Base-by-base conservation (phyloP, 208 protist genomes). In the Plasmodiophora brassicae region DNA sequence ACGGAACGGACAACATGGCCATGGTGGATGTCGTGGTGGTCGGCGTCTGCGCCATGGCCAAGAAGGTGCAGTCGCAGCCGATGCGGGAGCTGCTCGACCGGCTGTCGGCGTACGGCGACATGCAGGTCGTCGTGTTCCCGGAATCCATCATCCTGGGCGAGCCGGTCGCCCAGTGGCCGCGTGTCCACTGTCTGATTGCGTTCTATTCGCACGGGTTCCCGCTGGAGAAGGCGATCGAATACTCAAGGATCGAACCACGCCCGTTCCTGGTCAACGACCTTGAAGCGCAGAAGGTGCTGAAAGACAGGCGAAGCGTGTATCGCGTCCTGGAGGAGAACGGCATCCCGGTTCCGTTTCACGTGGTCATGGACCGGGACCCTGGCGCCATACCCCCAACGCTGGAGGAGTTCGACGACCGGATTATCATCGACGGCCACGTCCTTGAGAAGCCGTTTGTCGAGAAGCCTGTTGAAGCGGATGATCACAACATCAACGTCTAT, bases 361-460 rank as follows among this genome's bases (percentile, higher is more conserved):
- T 71, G 32, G 84, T 92, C 35, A n/a, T 87, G 36, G 44, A 92
- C 22, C 83, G 85, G 38, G n/a, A n/a, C n/a, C n/a, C 0, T 20
- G 38, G 25, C 36, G 1, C 35, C 25, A 71, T 8, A 39, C 92
- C 28, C 5, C 36, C 5, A 86, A 57, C 5, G 20, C 25, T 86
- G 5, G 50, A 71, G n/a, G 84, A 86, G n/a, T 86, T 44, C n/a
- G 84, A 86, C 1, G 84, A 57, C 28, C 45, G n/a, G 35, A 86
- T 86, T 71, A 5, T 92, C 22, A 65, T 95, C 25, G 86, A 93
- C 72, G 94, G 92, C 25, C 45, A 89, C n/a, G 85, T 84, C 32
- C 89, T 96, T 54, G 72, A 89, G 38, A 96, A 96, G 88, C 95
- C 95, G 36, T 96, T 96, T 90, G 94, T 96, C 0, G 95, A 96